Evolutionary conservation across 768 basidiomycete genomes (phyloP), one percentile per base, ranked within the genome.

Genomic region (Chlorophyllum brunneum): DNA sequence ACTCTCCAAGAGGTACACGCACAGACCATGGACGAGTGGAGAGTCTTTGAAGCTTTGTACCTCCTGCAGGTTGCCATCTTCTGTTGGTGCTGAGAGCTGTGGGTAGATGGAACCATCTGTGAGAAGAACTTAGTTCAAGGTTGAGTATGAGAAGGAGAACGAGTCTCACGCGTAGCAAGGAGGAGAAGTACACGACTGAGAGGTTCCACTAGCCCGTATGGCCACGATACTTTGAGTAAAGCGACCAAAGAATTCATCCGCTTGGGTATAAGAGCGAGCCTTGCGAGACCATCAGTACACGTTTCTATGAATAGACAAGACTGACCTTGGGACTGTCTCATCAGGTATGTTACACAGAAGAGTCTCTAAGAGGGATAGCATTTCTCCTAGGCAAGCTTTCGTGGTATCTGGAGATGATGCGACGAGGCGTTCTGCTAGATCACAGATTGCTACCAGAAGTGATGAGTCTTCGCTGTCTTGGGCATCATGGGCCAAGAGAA

Each of bases 141-240:
- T 27, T 22, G 3, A 20, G 27, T 11, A 31, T n/a, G 33, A 48
- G 27, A 11, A 13, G 49, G 26, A 44, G 53, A 51, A 43, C 43
- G n/a, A n/a, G n/a, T 68, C 83, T 55, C 59, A 85, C 82, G 73
- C 30, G 79, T 78, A 16, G 79, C 79, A 34, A 87, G 61, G 48
- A 81, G 64, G 15, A 77, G 63, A 23, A 90, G 66, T 11, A 84
- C 56, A n/a, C 78, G 75, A 15, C 74, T 65, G 33, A 73, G 70
- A 10, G 74, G 71, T 41, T 67, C 63, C 6, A 87, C 62, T 23
- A 88, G 62, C 71, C 77, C 76, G 4, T 61, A 54, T 2, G 85
- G 80, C 46, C 83, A 84, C 20, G 68, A 65, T 4, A 70, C 57
- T 54, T 79, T 68, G 13, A 89, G 66, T 20, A 90, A 65, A 11